Percentiles rank a stretch among this genome's conserved stretches.
These are phyloP conservation scores for Boletus reticulatus DNA, from an alignment of 768 basidiomycete species.

Conservation along the genomic window DNA sequence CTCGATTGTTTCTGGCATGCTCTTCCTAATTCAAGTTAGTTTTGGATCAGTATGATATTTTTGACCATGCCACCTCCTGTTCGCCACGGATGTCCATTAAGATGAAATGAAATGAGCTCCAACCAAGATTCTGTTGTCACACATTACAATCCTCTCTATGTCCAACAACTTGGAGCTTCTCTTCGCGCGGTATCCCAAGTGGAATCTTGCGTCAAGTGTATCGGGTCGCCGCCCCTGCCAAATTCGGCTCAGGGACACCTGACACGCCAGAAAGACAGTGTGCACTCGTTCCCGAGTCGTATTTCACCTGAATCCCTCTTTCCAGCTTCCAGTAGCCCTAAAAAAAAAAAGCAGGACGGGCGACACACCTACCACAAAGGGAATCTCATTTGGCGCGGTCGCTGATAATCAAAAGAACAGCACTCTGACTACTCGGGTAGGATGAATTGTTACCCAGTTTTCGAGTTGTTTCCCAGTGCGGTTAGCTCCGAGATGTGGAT, in stretches of 20 bases:
- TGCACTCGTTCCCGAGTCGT: neutral
- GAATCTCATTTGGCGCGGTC: neutral
- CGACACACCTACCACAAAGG: neutral
- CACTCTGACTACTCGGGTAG: neutral
- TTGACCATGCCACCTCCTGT: neutral
- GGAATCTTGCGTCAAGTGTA: too few relatives aligned
- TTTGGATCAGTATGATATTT: neutral
- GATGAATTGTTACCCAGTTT: neutral
- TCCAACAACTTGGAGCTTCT: neutral
- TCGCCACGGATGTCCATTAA: too few relatives aligned
- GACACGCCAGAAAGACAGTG: neutral
- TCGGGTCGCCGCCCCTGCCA: neutral
- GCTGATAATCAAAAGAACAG: conserved; percentile 5
- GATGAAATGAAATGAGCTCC: neutral
- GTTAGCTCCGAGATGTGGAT: conserved; percentile 5
- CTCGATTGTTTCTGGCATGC: neutral
- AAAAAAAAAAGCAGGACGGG: too few relatives aligned
- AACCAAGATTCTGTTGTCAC: neutral
- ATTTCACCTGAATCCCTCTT: neutral
- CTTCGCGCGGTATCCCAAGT: neutral
- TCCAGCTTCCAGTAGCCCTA: neutral
- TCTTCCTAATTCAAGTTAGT: neutral
- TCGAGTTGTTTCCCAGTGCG: neutral
- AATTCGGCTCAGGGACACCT: neutral
- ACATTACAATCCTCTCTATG: neutral